Base-by-base conservation (phyloP, 768 basidiomycete species). In the Antrodiella citrinella region DNA sequence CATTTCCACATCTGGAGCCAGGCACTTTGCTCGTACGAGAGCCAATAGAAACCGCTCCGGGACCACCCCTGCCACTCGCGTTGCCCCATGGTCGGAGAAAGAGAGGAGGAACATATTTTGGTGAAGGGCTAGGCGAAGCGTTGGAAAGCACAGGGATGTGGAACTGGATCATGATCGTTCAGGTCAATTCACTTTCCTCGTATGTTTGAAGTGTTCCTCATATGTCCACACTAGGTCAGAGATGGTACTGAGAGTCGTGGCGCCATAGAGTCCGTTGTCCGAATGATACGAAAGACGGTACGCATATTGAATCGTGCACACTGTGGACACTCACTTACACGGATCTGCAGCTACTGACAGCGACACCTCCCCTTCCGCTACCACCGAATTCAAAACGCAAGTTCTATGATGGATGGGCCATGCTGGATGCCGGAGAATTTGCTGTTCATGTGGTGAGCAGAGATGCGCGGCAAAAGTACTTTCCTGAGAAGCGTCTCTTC, bases 181-280 rank as follows among this genome's bases (percentile, higher is more conserved):
- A 91, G 72, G 87, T 83, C 50, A 15, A 38, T 4, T 13, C 5
- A 21, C 38, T 30, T 42, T 4, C 10, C 53, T 52, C 39, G 39
- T 19, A 44, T 49, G 13, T 23, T 47, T 53, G 5, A 15, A 41
- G 45, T 5, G 9, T 18, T 43, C 41, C 7, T 19, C 10, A 7
- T 5, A 43, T 22, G 21, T 43, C 21, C 19, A 19, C 5, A 19
- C 18, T 45, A 87, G 84, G 86, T 92, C 45, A 92, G 89, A 62
- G 85, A 89, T 57, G 89, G 89, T 7, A 86, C 86, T 4, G 88
- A 91, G 69, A 80, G 76, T 49, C 75, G 82, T 58, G 90, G 88
- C 4, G 78, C 82, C 1, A 81, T 91, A 49, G 86, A 90, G 59
- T 80, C 81, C 5, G 79, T 90, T 35, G 77, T 86, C 41, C 74